Conservation (phyloP, 129 eudicot species). For the Lactuca sativa region DNA sequence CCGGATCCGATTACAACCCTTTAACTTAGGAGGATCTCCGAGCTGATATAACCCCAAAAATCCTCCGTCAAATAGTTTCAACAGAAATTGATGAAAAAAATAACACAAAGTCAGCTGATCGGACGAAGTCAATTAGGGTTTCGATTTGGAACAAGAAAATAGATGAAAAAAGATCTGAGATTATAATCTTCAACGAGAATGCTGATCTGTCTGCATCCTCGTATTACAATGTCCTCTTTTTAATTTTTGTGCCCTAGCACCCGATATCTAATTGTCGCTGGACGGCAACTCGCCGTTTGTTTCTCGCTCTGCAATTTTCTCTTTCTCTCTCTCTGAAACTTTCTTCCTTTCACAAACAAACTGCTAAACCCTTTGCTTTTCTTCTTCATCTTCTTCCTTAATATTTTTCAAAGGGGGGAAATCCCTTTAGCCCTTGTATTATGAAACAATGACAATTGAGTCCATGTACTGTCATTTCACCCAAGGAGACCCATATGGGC, state of each 20-base stretch:
- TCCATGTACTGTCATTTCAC: conserved; percentile 1
- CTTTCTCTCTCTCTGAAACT: conserved; percentile 29
- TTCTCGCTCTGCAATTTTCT: conserved; percentile 53
- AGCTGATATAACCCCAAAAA: conserved; percentile 30
- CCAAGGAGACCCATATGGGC: too few relatives aligned
- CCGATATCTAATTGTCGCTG: conserved; percentile 25
- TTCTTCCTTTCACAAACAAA: conserved; percentile 28
- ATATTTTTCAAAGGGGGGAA: neutral
- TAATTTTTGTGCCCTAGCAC: conserved; percentile 21
- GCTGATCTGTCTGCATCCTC: conserved; percentile 24
- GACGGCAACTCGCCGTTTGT: conserved; percentile 85
- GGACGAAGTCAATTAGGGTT: conserved; percentile 47
- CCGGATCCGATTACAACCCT: conserved; percentile 44
- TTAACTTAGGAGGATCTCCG: conserved; percentile 44
- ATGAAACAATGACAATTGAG: conserved; percentile 9
- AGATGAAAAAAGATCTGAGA: conserved; percentile 27
- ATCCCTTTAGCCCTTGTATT: conserved; percentile 10
- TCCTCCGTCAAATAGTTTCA: conserved; percentile 10
- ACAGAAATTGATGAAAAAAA: neutral
- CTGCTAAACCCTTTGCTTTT: conserved; percentile 39
- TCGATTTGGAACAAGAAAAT: conserved; percentile 29
- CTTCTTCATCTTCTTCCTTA: conserved; percentile 29
- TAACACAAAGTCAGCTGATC: conserved; percentile 40
- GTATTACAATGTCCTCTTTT: conserved; percentile 17
- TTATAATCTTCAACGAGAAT: conserved; percentile 21